Evolutionary conservation across 805 yeast species (phyloP), one percentile per base, ranked within the genome.

Genomic region (Kregervanrija pseudodelftensis): DNA sequence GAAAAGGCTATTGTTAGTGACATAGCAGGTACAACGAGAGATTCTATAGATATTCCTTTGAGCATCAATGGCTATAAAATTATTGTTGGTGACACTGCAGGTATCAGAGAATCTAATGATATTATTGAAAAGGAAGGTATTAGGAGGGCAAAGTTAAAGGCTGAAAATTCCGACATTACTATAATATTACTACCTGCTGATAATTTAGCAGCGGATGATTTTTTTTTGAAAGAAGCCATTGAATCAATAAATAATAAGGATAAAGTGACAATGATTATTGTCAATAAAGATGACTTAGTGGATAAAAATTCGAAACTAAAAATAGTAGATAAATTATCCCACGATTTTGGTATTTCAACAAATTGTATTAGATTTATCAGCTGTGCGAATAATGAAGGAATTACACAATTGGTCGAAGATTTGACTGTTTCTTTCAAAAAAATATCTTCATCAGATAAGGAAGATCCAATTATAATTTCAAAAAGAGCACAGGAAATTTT

Each of bases 11-110:
- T 93, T 34, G 98, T 93, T 1, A 87, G 96, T 58, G 80, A 80
- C 34, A 76, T 85, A 5, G 95, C 95, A 2, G 99, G 99, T 0
- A 93, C 99, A 0, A 93, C 99, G 0, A 72, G 99, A 55, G 99
- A 93, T 57, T 67, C 86, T 0, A 75, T 93, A 17, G 95, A 89
- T 52, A 77, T 88, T 2, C 85, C 88, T 0, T 58, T 93, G 30
- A 90, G 90, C 57, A 76, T 93, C 3, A 73, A 75, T 32, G 99
- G 99, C 0, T 88, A 72, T 61, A 91, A 90, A 59, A 83, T 88
- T 0, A 70, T 88, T 3, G 63, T 90, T 16, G 87, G 95, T 3
- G 99, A 93, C 60, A 90, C 98, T 0, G 99, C 99, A 0, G 99
- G 99, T 0, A 76, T 93, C 4, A 64, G 98, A 47, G 61, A 69